Conservation (phyloP, 352 stramenopile genomes). For the Phytopythium montanum region DNA sequence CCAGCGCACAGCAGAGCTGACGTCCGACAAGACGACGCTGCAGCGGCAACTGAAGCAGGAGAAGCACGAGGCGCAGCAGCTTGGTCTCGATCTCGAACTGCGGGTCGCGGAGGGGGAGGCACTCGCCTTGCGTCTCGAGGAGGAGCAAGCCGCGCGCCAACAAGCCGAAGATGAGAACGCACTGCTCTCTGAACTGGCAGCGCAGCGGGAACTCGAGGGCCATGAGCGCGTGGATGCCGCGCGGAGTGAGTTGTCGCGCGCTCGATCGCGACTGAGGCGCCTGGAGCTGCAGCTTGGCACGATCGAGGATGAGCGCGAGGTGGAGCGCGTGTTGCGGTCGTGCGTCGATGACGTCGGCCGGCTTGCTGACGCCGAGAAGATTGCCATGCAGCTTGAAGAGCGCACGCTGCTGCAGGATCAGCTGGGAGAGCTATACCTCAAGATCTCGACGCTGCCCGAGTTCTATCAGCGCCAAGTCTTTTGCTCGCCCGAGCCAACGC, state of each 20-base stretch:
- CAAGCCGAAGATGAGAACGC: slow-evolving; percentile 22
- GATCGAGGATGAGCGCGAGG: slow-evolving; percentile 39
- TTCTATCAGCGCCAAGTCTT: slow-evolving; percentile 88
- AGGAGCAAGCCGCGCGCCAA: slow-evolving; percentile 21
- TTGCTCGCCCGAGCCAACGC: slow-evolving; percentile 61
- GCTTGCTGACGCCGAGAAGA: slow-evolving; percentile 54
- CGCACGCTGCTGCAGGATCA: slow-evolving; percentile 64
- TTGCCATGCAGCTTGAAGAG: slow-evolving; percentile 57
- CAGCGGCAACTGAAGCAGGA: slow-evolving; percentile 52
- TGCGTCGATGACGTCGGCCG: slow-evolving; percentile 55
- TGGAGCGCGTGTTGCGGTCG: slow-evolving; percentile 49
- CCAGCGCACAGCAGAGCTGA: slow-evolving; percentile 52
- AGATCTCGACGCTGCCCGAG: slow-evolving; percentile 79
- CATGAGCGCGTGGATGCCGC: slow-evolving; percentile 18
- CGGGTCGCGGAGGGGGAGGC: slow-evolving; percentile 40
- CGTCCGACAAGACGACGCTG: slow-evolving; percentile 44
- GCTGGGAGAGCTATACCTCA: slow-evolving; percentile 70
- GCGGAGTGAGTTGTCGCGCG: slow-evolving; percentile 7
- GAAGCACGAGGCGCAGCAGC: slow-evolving; percentile 22
- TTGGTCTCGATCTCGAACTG: slow-evolving; percentile 35
- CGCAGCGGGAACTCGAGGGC: slow-evolving; percentile 18
- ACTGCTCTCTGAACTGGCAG: slow-evolving; percentile 19
- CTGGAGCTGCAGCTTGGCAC: slow-evolving; percentile 58
- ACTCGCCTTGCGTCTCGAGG: slow-evolving; percentile 29
- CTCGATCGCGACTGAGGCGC: slow-evolving; percentile 41